Conservation (phyloP, 225 moss, liverwort and hornwort species). For the Climacium dendroides region DNA sequence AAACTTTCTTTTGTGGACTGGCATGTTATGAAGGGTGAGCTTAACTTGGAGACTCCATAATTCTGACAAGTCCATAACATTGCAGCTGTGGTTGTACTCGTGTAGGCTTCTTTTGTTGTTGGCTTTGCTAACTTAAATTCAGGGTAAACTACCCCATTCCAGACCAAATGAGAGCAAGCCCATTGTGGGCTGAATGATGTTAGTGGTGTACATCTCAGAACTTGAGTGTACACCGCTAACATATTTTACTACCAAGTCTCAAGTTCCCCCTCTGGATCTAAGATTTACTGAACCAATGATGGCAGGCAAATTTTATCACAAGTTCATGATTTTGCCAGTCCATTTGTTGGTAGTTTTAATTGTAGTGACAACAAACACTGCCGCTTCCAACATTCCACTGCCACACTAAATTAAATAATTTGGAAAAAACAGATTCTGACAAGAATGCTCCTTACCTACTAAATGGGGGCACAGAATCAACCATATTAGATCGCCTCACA, state of each 20-base stretch:
- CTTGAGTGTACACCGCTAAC: no score
- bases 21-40: neutral
- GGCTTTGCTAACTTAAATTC: neutral
- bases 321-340: neutral
- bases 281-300: neutral
- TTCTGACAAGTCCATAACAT: neutral
- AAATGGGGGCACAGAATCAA: neutral
- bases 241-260: neutral
- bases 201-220: no score
- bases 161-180: no score
- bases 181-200: no score
- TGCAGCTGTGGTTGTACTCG: neutral
- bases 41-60: neutral
- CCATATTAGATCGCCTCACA: neutral
- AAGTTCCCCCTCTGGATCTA: neutral
- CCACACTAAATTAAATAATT: neutral
- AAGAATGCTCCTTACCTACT: neutral
- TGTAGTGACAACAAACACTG: neutral
- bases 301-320: neutral
- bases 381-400: neutral
- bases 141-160: no score
- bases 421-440: neutral
- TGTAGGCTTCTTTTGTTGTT: neutral
- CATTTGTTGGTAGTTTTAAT: neutral
- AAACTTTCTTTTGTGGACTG: neutral